phyloP scores from a whole-genome alignment of 164 flowering plant genomes.

The Annona cherimola region DNA sequence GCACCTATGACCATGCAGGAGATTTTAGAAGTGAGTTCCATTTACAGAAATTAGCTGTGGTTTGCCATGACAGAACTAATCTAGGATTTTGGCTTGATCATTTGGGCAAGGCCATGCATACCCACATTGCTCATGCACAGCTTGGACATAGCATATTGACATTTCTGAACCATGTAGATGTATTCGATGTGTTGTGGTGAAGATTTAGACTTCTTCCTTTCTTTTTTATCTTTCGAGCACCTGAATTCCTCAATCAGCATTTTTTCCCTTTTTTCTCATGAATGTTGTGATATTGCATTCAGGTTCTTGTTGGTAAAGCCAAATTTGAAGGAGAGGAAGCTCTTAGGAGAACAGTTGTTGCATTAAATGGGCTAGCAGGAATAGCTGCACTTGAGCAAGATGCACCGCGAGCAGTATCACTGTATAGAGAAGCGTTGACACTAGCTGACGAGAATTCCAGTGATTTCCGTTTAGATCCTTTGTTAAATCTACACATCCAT shows the following conservation, averaged over 20 bases:
- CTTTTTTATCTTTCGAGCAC: neutral
- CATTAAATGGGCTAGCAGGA: slow-evolving; percentile 92
- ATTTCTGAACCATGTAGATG: neutral
- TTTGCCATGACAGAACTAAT: neutral
- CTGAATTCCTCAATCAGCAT: neutral
- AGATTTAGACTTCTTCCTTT: neutral
- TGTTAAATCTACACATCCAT: slow-evolving; percentile 77
- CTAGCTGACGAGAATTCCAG: slow-evolving; percentile 57
- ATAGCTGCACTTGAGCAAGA: slow-evolving; percentile 65
- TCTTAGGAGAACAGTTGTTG: slow-evolving; percentile 65
- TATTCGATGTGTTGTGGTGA: neutral
- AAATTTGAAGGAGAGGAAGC: slow-evolving; percentile 94
- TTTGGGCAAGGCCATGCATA: neutral
- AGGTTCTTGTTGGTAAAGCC: slow-evolving; percentile 87
- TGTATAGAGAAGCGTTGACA: slow-evolving; percentile 70
- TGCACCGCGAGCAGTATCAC: slow-evolving; percentile 43
- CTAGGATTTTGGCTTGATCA: neutral
- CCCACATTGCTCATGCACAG: neutral
- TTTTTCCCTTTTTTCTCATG: slow-evolving; percentile 2
- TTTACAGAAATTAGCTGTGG: neutral
- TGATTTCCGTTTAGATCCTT: slow-evolving; percentile 85
- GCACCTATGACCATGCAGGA: slow-evolving; percentile 98
- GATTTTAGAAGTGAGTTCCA: slow-evolving; percentile 56
- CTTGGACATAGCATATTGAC: neutral
- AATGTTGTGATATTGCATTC: slow-evolving; percentile 14